These are phyloP conservation scores for Phytopythium mirpurense DNA, from an alignment of 352 stramenopile genomes.

Conservation along the genomic window DNA sequence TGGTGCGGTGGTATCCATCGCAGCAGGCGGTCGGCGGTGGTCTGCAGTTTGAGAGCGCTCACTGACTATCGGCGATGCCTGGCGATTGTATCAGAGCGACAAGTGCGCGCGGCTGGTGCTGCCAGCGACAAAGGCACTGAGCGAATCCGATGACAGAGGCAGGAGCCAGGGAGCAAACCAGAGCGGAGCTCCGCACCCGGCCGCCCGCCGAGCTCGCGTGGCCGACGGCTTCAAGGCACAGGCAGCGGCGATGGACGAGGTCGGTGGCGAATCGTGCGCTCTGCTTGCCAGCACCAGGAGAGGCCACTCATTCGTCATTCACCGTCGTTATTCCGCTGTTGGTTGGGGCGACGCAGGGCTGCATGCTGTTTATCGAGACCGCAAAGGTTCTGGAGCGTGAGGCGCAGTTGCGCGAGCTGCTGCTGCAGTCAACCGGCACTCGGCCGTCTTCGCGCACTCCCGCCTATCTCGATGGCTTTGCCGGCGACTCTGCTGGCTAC, in stretches of 20 bases:
- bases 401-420: conserved; percentile 27
- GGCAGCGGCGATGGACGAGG: background rate
- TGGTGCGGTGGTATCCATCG: conserved; percentile 23
- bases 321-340: background rate
- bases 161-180: background rate
- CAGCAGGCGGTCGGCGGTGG: no score
- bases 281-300: no score
- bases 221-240: background rate
- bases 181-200: background rate
- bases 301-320: background rate
- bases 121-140: background rate
- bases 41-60: background rate
- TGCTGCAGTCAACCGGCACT: conserved; percentile 25
- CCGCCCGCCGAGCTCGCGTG: background rate
- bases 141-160: background rate
- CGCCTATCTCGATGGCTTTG: background rate
- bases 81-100: background rate
- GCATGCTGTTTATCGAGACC: conserved; percentile 24
- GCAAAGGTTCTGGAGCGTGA: conserved; percentile 39
- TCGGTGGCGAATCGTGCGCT: background rate
- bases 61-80: background rate
- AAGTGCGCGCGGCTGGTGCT: conserved; percentile 2
- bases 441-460: background rate
- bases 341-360: conserved; percentile 9
- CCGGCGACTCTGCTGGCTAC: background rate